Conservation (phyloP, 768 basidiomycete species). For the Polyporus arcularius region DNA sequence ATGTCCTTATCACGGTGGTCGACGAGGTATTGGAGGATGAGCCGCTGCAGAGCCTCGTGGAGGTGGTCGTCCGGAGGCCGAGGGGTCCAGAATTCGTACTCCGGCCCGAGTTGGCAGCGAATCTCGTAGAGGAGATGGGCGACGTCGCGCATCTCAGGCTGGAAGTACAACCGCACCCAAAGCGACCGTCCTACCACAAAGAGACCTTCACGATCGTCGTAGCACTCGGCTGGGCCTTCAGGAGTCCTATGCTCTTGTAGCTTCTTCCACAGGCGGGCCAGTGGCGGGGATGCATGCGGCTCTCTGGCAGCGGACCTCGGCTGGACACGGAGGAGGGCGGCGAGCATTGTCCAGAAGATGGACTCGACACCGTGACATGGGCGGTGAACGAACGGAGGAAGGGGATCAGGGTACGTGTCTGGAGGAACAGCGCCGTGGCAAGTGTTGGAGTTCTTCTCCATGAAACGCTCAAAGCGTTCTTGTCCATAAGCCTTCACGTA, state of each 20-base stretch:
- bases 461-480: neutral
- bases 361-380: slow-evolving; percentile 5
- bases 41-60: slow-evolving; percentile 7
- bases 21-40: slow-evolving; percentile 6
- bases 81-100: neutral
- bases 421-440: neutral
- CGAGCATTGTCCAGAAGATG: neutral
- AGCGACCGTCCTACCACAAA: neutral
- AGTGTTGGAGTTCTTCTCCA: neutral
- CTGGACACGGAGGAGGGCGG: neutral
- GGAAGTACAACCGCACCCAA: neutral
- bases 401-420: neutral
- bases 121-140: neutral
- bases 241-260: neutral
- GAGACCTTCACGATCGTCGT: neutral
- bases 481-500: too few species aligned
- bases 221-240: neutral
- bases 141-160: neutral
- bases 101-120: neutral
- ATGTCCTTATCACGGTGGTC: slow-evolving; percentile 4
- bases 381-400: neutral
- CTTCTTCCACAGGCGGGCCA: neutral
- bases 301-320: neutral
- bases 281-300: neutral
- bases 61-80: slow-evolving; percentile 6